Conservation (phyloP, 2,329 filamentous ascomycete species). For the Xylariaceae sp. region DNA sequence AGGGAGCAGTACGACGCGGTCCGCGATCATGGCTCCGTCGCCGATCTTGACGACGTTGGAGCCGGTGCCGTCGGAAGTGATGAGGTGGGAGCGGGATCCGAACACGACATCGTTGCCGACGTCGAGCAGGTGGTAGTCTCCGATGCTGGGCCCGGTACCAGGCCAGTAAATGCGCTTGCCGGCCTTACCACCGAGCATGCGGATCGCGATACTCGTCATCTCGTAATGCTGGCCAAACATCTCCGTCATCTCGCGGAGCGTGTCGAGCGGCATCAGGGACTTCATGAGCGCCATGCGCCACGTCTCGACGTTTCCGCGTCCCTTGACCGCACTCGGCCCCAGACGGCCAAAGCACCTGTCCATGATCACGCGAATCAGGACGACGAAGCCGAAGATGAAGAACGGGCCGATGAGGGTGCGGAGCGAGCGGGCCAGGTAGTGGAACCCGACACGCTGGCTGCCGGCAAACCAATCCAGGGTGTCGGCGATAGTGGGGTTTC, state of each 20-base stretch:
- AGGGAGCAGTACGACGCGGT: slow-evolving; percentile 48
- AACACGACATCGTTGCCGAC: slow-evolving; percentile 58
- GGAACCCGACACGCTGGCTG: slow-evolving; percentile 41
- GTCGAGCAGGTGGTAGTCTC: slow-evolving; percentile 51
- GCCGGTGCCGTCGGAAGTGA: slow-evolving; percentile 48
- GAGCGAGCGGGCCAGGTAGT: slow-evolving; percentile 44
- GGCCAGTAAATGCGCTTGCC: slow-evolving; percentile 55
- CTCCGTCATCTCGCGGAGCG: slow-evolving; percentile 43
- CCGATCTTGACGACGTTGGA: slow-evolving; percentile 43
- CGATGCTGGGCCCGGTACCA: slow-evolving; percentile 48
- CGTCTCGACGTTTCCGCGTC: slow-evolving; percentile 32
- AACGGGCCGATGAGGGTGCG: slow-evolving; percentile 37
- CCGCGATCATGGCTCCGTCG: slow-evolving; percentile 52
- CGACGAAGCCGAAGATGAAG: slow-evolving; percentile 38
- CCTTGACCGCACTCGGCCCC: slow-evolving; percentile 26
- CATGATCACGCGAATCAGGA: slow-evolving; percentile 36
- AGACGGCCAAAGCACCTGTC: slow-evolving; percentile 36
- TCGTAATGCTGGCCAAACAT: slow-evolving; percentile 54
- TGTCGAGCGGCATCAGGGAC: slow-evolving; percentile 37
- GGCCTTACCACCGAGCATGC: slow-evolving; percentile 47
- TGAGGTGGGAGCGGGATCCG: slow-evolving; percentile 48
- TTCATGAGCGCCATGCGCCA: slow-evolving; percentile 43
- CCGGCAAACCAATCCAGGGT: slow-evolving; percentile 47
- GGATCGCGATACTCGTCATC: slow-evolving; percentile 45
- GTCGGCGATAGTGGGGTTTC: slow-evolving; percentile 31